Evolutionary conservation across 139 green algal species (phyloP), one percentile per base, ranked within the genome.

Genomic region (Raphidocelis subcapitata): DNA sequence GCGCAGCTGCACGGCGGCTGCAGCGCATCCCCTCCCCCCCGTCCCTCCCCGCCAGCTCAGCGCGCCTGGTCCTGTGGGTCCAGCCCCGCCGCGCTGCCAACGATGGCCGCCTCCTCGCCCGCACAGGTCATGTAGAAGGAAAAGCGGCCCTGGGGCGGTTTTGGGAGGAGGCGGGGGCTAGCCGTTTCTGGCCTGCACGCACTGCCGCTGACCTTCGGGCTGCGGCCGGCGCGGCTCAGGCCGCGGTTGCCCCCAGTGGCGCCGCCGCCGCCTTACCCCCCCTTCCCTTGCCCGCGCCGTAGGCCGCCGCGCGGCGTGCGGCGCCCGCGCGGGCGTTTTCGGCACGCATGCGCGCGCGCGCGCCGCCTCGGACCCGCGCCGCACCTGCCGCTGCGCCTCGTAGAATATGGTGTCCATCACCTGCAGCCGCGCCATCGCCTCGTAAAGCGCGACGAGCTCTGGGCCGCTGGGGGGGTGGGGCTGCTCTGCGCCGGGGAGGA

Each of bases 121-220:
- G 79, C 83, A n/a, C 81, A 89, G 3, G 93, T 97, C 83, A 98
- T 91, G 85, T 97, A 98, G 81, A 98, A 98, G 2, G 86, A 95
- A 66, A 98, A 94, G 41, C 94, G 87, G 20, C 92, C 92, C 89
- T 94, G 80, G n/a, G n/a, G n/a, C n/a, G n/a, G n/a, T n/a, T n/a
- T n/a, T n/a, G n/a, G n/a, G 1, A 56, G 2, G 51, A 32, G 24
- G 54, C 54, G 20, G 54, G 23, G 5, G 54, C 20, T 8, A 49
- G 41, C 8, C 41, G 41, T 8, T 12, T 49, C 8, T n/a, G n/a
- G n/a, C n/a, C n/a, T n/a, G n/a, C n/a, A n/a, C n/a, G n/a, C n/a
- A n/a, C n/a, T n/a, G n/a, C n/a, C n/a, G n/a, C n/a, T n/a, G n/a
- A n/a, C n/a, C n/a, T n/a, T n/a, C n/a, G n/a, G n/a, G n/a, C n/a